These are phyloP conservation scores for Fusarium robinianum DNA, from an alignment of 2,329 filamentous ascomycete species.

Conservation along the genomic window DNA sequence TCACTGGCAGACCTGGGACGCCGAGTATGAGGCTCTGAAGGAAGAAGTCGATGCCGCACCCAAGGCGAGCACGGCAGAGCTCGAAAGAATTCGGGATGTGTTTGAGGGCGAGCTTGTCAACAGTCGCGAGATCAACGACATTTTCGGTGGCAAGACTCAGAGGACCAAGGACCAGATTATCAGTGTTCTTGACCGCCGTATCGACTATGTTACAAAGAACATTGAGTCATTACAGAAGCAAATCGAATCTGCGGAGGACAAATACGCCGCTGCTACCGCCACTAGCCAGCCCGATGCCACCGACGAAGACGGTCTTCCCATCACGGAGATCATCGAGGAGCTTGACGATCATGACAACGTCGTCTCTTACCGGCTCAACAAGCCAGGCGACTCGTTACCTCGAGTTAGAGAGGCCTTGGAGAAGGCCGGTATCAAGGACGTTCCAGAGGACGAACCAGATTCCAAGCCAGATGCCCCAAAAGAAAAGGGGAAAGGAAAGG, in stretches of 20 bases:
- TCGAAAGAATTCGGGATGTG: constrained; percentile 60
- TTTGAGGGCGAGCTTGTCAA: constrained; percentile 68
- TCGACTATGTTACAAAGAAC: constrained; percentile 90
- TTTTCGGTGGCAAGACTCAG: constrained; percentile 42
- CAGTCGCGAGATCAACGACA: constrained; percentile 57
- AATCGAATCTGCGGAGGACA: constrained; percentile 69
- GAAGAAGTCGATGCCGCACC: constrained; percentile 71
- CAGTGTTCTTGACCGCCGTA: constrained; percentile 67
- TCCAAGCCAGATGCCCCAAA: constrained; percentile 2
- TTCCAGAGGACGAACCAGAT: constrained; percentile 29
- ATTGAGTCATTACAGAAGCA: constrained; percentile 74
- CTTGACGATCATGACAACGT: constrained; percentile 90
- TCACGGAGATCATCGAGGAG: constrained; percentile 91
- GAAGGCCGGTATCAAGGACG: constrained; percentile 71
- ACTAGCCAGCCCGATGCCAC: constrained; percentile 63
- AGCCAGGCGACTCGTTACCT: constrained; percentile 68
- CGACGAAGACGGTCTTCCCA: constrained; percentile 72
- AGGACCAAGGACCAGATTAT: constrained; percentile 55
- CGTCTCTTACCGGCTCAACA: constrained; percentile 67
- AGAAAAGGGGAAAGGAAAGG: no score
- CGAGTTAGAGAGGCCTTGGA: constrained; percentile 73
- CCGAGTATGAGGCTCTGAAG: constrained; percentile 87
- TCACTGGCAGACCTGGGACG: constrained; percentile 90
- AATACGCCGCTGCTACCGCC: constrained; percentile 66
- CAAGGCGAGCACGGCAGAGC: constrained; percentile 50